phyloP scores from a whole-genome alignment of 768 basidiomycete genomes.

The Amanita pseudoporphyria region DNA sequence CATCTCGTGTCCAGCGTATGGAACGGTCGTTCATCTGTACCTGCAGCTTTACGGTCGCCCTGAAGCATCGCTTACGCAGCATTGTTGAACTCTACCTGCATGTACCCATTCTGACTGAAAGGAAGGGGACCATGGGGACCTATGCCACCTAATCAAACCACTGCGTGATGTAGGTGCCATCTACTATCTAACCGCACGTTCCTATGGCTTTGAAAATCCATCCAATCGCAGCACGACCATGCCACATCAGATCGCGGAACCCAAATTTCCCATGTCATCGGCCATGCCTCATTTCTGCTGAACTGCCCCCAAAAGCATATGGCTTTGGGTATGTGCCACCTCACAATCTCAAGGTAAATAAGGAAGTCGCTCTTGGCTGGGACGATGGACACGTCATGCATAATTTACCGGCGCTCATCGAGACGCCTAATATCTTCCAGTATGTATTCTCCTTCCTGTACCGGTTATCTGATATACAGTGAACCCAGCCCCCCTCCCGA shows the following conservation, averaged over 20 bases:
- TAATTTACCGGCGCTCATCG: too few relatives aligned
- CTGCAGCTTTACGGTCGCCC: conserved; percentile 39
- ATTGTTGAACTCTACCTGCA: background rate
- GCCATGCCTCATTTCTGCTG: conserved; percentile 9
- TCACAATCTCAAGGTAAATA: too few relatives aligned
- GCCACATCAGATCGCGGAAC: conserved; percentile 18
- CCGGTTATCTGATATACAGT: too few relatives aligned
- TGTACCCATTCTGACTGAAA: background rate
- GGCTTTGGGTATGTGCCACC: too few relatives aligned
- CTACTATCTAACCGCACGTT: background rate
- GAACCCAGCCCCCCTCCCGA: too few relatives aligned
- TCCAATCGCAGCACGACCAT: background rate
- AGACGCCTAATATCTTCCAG: too few relatives aligned
- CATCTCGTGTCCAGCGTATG: conserved; percentile 1
- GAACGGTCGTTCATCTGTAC: background rate
- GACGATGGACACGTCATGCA: too few relatives aligned
- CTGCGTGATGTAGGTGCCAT: conserved; percentile 37
- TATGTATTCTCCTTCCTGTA: too few relatives aligned
- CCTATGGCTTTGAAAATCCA: background rate
- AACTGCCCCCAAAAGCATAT: too few relatives aligned
- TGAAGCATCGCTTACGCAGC: conserved; percentile 59
- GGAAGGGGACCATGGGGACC: conserved; percentile 53
- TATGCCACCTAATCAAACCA: conserved; percentile 46
- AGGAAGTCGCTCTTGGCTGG: too few relatives aligned
- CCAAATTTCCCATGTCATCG: conserved; percentile 13